A percentile compares a stretch with the other conserved stretches of the same genome.
These are phyloP conservation scores for Endocalyx cinctus DNA, from an alignment of 2,329 filamentous ascomycete species.

Conservation along the genomic window DNA sequence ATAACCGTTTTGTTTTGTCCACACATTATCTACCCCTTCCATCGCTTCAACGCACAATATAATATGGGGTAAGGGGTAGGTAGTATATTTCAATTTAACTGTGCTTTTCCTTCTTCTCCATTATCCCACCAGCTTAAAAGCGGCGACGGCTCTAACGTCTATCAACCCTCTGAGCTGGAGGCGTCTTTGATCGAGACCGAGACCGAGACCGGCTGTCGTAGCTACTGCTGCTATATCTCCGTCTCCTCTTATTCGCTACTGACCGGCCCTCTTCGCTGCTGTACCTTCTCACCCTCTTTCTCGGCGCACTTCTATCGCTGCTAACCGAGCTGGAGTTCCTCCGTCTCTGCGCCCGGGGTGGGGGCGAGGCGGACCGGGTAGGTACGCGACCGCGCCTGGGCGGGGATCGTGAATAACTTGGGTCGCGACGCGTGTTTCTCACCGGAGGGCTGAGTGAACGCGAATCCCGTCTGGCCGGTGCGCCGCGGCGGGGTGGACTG, in stretches of 20 bases:
- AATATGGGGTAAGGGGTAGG: no score
- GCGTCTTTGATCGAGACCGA: no score
- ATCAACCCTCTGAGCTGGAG: no score
- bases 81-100: no score
- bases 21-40: no score
- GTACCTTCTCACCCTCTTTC: conserved; percentile 6
- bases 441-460: conserved; percentile 13
- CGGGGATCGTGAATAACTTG: conserved; percentile 13
- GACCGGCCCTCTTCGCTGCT: conserved; percentile 8
- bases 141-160: no score
- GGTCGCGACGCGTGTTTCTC: conserved; percentile 8
- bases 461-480: conserved; percentile 15
- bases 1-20: no score
- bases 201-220: conserved; percentile 8
- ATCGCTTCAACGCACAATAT: no score
- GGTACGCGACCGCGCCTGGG: conserved; percentile 8
- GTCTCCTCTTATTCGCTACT: no score
- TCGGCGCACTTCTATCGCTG: conserved; percentile 12
- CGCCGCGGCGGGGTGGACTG: conserved; percentile 16
- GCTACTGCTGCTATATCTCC: conserved; percentile 14
- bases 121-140: no score
- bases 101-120: no score
- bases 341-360: conserved; percentile 9
- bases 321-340: conserved; percentile 17
- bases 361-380: conserved; percentile 11